Conservation (phyloP, 2,329 filamentous ascomycete species). For the Rosellinia necatrix region DNA sequence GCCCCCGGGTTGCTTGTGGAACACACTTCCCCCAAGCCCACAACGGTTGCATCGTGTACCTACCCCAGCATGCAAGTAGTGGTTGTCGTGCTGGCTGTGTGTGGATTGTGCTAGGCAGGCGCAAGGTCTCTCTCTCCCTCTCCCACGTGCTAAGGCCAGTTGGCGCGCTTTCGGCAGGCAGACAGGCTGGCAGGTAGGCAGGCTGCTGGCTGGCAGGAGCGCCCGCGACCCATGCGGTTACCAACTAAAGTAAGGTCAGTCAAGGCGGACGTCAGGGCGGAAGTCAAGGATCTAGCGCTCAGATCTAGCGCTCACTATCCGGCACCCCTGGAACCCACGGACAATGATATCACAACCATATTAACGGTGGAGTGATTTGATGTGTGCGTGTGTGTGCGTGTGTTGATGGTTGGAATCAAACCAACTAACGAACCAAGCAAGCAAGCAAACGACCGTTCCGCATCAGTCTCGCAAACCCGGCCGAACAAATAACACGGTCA, state of each 20-base stretch:
- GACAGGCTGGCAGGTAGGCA: too few relatives aligned
- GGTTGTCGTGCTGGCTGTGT: too few relatives aligned
- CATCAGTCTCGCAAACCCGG: background rate
- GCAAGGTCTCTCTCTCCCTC: too few relatives aligned
- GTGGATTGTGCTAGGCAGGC: too few relatives aligned
- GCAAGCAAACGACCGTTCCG: background rate
- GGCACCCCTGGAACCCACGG: slow-evolving; percentile 7
- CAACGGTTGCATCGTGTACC: too few relatives aligned
- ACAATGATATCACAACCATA: slow-evolving; percentile 16
- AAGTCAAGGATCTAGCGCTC: slow-evolving; percentile 14
- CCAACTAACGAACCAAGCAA: background rate
- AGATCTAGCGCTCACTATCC: slow-evolving; percentile 6
- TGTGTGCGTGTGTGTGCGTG: background rate
- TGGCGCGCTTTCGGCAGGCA: too few relatives aligned
- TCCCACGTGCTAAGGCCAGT: too few relatives aligned
- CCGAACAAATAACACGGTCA: background rate
- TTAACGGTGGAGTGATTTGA: background rate
- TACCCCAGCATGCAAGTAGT: too few relatives aligned
- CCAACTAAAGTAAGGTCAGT: slow-evolving; percentile 6
- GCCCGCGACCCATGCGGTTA: slow-evolving; percentile 5
- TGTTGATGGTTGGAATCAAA: background rate
- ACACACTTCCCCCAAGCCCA: too few relatives aligned
- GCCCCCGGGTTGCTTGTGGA: too few relatives aligned
- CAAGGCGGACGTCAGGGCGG: too few relatives aligned
- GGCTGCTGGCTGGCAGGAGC: too few relatives aligned